Base-by-base conservation (phyloP, 352 stramenopile genomes). In the Detonula confervacea region DNA sequence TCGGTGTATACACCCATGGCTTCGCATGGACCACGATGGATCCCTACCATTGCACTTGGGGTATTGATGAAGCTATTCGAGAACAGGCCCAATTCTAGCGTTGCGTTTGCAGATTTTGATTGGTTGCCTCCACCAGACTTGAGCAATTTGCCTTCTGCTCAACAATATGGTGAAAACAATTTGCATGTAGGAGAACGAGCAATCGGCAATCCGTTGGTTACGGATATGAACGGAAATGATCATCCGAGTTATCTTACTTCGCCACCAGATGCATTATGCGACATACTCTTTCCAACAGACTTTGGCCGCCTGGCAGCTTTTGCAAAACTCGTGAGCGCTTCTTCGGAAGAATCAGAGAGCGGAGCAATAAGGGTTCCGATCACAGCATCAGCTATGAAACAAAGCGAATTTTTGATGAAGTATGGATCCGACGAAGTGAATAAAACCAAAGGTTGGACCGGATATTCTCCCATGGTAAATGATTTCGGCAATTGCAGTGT, bases 401-500 rank as follows among this genome's bases (percentile, higher is more conserved):
- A 93, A 69, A 68, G 55, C 25, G 66, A 89, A 9, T 93, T 93
- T 74, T 74, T 93, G 46, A 20, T 81, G 25, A 57, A 75, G 30
- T 87, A 84, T 73, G 88, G 88, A 59, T 24, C 62, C 1, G 44
- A 69, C 2, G 70, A 93, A 55, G 85, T 93, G 16, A 24, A 83
- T 5, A 73, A 80, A 63, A 93, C 88, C 0, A 86, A 81, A 68
- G 87, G 84, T 68, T 91, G 88, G 84, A 91, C 82, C 27, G 86
- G 86, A 16, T 90, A 84, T 72, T 90, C 81, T 22, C 88, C 88
- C n/a, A 29, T 93, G 18, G 68, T 91, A 22, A 35, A 91, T 52
- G 88, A 93, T 73, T 93, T 92, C 81, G 67, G 49, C 11, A 93
- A 93, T 82, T 91, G 80, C 56, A 90, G 80, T 57, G 85, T 91